Evolutionary conservation across 495 filamentous ascomycete species (phyloP).

Genomic region (Hypoxylon trugodes): DNA sequence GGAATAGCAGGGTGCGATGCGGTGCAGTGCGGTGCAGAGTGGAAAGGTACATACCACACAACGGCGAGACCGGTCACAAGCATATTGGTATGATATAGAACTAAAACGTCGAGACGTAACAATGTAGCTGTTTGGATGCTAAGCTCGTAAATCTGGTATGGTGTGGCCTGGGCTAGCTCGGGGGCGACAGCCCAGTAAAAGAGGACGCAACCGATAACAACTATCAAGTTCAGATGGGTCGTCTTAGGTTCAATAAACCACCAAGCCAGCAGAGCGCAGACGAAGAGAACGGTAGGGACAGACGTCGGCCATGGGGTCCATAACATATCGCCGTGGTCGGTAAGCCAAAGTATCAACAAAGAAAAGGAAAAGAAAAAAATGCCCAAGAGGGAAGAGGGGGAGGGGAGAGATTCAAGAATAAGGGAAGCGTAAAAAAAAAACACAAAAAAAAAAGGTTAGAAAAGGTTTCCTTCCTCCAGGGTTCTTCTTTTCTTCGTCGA

Average conservation of each 20-base stretch:
- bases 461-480: slow-evolving; percentile 41
- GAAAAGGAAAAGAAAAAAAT: slow-evolving; percentile 22
- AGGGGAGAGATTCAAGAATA: slow-evolving; percentile 26
- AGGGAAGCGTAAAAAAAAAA: slow-evolving; percentile 21
- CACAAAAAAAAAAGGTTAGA: slow-evolving; percentile 30
- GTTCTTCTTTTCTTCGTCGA: no score
- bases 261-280: slow-evolving; percentile 59
- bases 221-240: slow-evolving; percentile 54
- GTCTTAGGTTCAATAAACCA: slow-evolving; percentile 59
- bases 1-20: background rate
- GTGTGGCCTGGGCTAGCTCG: slow-evolving; percentile 51
- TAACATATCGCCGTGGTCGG: slow-evolving; percentile 58
- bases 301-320: slow-evolving; percentile 60
- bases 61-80: slow-evolving; percentile 54
- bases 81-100: slow-evolving; percentile 55
- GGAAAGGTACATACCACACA: slow-evolving; percentile 48
- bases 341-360: slow-evolving; percentile 38
- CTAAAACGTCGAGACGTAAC: slow-evolving; percentile 50
- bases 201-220: slow-evolving; percentile 55
- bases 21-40: background rate
- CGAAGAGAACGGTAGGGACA: slow-evolving; percentile 58
- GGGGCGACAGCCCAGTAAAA: slow-evolving; percentile 58
- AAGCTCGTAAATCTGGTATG: slow-evolving; percentile 48
- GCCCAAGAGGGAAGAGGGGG: slow-evolving; percentile 35
- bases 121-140: slow-evolving; percentile 43